phyloP scores from a whole-genome alignment of 2,329 filamentous ascomycete genomes.

The Triangularia verruculosa region DNA sequence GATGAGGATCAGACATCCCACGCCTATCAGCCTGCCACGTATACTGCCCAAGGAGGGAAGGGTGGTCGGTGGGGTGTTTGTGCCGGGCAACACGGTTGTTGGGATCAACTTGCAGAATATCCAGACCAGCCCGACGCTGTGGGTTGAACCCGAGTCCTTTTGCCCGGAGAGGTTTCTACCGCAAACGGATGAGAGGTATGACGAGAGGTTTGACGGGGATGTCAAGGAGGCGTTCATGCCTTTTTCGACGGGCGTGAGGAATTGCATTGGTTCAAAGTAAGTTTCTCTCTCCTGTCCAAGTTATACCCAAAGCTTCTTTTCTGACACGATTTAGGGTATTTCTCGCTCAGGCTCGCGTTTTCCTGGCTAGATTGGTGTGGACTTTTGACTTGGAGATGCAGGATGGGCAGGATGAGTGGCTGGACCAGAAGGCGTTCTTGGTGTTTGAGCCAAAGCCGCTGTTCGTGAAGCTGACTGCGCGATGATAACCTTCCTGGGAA shows the following conservation, averaged over 20 bases:
- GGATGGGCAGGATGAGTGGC: constrained; percentile 4
- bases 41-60: not conserved
- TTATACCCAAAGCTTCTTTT: not conserved
- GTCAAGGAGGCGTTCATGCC: constrained; percentile 7
- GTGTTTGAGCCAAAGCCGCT: constrained; percentile 17
- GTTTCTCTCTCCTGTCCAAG: not conserved
- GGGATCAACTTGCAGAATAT: constrained; percentile 15
- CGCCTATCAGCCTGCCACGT: constrained; percentile 8
- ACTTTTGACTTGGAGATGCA: constrained; percentile 9
- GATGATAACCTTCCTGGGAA: too few species aligned
- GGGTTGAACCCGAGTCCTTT: constrained; percentile 3
- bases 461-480: not conserved
- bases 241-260: constrained; percentile 4
- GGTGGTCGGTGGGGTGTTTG: constrained; percentile 3
- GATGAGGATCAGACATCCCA: constrained; percentile 13
- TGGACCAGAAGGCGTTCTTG: constrained; percentile 14
- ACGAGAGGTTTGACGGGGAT: not conserved
- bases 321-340: constrained; percentile 2
- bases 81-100: constrained; percentile 11
- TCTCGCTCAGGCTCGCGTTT: constrained; percentile 9
- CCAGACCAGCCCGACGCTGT: constrained; percentile 7
- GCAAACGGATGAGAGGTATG: not conserved
- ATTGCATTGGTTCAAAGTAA: constrained; percentile 9
- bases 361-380: constrained; percentile 8
- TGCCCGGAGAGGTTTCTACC: constrained; percentile 9